A percentile compares a stretch with the other conserved stretches of the same genome.
Evolutionary conservation across 495 filamentous ascomycete genomes (phyloP).

Genomic region (Talaromyces adpressus): DNA sequence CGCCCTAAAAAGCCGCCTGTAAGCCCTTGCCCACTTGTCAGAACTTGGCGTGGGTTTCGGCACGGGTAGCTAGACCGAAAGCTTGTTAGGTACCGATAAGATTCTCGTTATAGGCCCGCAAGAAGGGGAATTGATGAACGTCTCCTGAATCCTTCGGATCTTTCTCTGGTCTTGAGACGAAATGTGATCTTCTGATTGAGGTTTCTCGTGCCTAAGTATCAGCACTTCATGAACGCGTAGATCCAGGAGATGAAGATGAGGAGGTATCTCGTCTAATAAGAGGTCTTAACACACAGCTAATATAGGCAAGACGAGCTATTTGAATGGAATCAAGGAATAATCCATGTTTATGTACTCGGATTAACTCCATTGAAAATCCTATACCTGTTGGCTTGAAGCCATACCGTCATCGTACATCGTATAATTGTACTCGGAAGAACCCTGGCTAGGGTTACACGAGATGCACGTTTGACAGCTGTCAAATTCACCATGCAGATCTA

Average conservation of each 20-base stretch:
- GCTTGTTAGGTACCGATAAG: neutral
- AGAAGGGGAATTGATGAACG: neutral
- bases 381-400: neutral
- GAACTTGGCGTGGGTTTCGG: neutral
- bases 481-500: too few relatives aligned
- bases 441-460: neutral
- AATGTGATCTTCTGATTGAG: neutral
- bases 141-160: neutral
- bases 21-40: neutral
- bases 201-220: neutral
- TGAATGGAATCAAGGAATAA: neutral
- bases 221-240: neutral
- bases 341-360: neutral
- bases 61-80: neutral
- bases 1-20: neutral
- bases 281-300: neutral
- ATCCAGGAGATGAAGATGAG: neutral
- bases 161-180: neutral
- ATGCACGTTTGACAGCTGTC: too few relatives aligned
- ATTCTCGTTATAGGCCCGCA: neutral
- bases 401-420: neutral
- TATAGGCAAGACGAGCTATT: neutral
- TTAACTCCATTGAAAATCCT: neutral
- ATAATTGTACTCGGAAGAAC: neutral
- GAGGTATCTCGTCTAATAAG: too few relatives aligned